Conservation (phyloP, 768 basidiomycete genomes). For the Tylopilus intermedius region DNA sequence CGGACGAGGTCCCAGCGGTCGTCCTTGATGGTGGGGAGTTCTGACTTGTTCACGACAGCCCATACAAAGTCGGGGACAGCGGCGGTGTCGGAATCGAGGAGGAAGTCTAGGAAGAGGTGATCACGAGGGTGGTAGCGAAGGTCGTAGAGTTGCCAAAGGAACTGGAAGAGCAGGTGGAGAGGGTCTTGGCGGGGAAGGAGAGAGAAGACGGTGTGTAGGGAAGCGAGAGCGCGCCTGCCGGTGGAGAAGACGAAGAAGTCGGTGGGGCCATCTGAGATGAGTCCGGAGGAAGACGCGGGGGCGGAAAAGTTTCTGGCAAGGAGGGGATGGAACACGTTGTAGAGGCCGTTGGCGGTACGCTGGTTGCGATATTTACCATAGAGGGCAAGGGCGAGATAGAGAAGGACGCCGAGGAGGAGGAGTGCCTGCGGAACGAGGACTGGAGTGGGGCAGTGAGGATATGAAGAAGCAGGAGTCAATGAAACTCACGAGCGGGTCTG, state of each 20-base stretch:
- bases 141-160: slow-evolving; percentile 62
- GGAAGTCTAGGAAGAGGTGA: slow-evolving; percentile 74
- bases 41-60: slow-evolving; percentile 78
- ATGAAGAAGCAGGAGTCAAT: neutral
- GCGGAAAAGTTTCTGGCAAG: slow-evolving; percentile 72
- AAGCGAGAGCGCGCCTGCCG: slow-evolving; percentile 70
- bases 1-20: slow-evolving; percentile 84
- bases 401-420: slow-evolving; percentile 47
- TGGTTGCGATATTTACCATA: slow-evolving; percentile 59
- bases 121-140: slow-evolving; percentile 68
- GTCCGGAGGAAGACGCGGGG: slow-evolving; percentile 46
- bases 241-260: slow-evolving; percentile 87
- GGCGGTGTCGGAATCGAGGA: slow-evolving; percentile 41
- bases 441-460: slow-evolving; percentile 18
- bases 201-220: slow-evolving; percentile 74
- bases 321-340: slow-evolving; percentile 50
- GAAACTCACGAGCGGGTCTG: slow-evolving; percentile 63
- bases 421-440: slow-evolving; percentile 65
- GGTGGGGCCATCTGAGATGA: slow-evolving; percentile 64
- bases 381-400: slow-evolving; percentile 55
- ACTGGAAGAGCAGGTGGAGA: slow-evolving; percentile 59
- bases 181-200: slow-evolving; percentile 84
- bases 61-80: slow-evolving; percentile 70
- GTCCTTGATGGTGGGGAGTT: slow-evolving; percentile 62
- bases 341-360: slow-evolving; percentile 63